phyloP scores from a whole-genome alignment of 2,329 filamentous ascomycete species.

The Beauveria australis region DNA sequence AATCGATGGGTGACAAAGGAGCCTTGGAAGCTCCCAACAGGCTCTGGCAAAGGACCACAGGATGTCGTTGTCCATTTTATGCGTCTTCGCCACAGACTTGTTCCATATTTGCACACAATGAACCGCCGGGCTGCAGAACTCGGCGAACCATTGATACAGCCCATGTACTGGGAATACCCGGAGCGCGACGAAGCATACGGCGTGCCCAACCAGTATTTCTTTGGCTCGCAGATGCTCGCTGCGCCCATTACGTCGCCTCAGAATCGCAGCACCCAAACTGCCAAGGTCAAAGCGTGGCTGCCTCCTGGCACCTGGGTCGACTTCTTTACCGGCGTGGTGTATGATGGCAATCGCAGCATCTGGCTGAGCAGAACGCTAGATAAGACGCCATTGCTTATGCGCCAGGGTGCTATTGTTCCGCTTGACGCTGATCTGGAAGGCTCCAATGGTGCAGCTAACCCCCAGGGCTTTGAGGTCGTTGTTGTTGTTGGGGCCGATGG shows the following conservation, averaged over 20 bases:
- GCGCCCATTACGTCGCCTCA: conserved; percentile 46
- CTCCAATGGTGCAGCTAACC: conserved; percentile 39
- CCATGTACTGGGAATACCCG: conserved; percentile 55
- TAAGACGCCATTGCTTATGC: conserved; percentile 44
- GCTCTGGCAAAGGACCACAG: conserved; percentile 27
- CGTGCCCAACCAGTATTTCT: conserved; percentile 50
- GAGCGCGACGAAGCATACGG: conserved; percentile 44
- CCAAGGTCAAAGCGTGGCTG: conserved; percentile 45
- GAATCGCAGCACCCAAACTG: conserved; percentile 37
- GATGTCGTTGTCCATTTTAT: conserved; percentile 41
- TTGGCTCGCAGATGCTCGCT: conserved; percentile 49
- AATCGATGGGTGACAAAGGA: conserved; percentile 53
- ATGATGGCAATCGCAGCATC: conserved; percentile 47
- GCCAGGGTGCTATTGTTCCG: conserved; percentile 50
- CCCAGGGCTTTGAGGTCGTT: conserved; percentile 39
- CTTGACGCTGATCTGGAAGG: conserved; percentile 37
- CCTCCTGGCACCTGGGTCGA: conserved; percentile 48
- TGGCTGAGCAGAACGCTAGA: conserved; percentile 41
- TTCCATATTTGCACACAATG: conserved; percentile 54
- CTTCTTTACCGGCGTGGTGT: conserved; percentile 48
- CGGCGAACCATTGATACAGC: conserved; percentile 47
- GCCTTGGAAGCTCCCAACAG: conserved; percentile 45
- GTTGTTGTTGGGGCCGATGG: conserved; percentile 40
- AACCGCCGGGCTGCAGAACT: conserved; percentile 37
- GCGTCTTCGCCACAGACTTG: conserved; percentile 46